These are phyloP conservation scores for Pseudocercospora macadamiae DNA, from an alignment of 2,329 filamentous ascomycete genomes.

Conservation along the genomic window DNA sequence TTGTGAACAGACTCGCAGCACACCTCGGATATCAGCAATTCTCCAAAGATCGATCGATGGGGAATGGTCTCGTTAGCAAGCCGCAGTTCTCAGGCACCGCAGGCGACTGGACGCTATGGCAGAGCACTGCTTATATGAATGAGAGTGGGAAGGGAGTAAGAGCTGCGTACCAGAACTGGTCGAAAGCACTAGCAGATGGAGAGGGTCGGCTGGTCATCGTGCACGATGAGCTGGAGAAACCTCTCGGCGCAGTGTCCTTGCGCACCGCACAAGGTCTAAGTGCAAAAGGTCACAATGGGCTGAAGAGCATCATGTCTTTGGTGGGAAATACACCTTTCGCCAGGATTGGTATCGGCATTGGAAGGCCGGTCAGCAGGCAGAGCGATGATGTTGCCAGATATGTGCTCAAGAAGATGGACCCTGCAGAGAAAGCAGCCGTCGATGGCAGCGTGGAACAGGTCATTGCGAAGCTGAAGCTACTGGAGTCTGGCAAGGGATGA, in stretches of 20 bases:
- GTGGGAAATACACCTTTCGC: constrained; percentile 75
- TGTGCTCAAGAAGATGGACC: constrained; percentile 71
- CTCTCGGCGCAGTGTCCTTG: constrained; percentile 68
- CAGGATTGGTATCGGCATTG: constrained; percentile 78
- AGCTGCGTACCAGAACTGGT: constrained; percentile 64
- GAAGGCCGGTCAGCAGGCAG: constrained; percentile 73
- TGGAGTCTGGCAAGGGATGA: constrained; percentile 27
- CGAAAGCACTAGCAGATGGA: constrained; percentile 31
- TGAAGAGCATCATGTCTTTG: constrained; percentile 67
- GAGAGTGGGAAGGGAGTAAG: constrained; percentile 72
- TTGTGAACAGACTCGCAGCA: constrained; percentile 65
- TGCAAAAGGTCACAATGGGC: constrained; percentile 49
- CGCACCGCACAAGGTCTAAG: constrained; percentile 56
- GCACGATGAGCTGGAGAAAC: constrained; percentile 84
- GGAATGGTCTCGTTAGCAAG: constrained; percentile 55
- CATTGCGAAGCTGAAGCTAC: constrained; percentile 42
- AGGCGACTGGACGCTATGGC: constrained; percentile 64
- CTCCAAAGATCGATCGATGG: constrained; percentile 47
- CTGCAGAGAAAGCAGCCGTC: constrained; percentile 48
- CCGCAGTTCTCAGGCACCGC: constrained; percentile 39
- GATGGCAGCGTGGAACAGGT: constrained; percentile 38
- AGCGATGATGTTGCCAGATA: constrained; percentile 70
- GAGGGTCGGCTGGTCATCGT: constrained; percentile 69
- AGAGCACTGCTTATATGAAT: constrained; percentile 84
- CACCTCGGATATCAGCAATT: constrained; percentile 44